These are phyloP conservation scores for Claviceps purpurea DNA, from an alignment of 2,329 filamentous ascomycete genomes.

Conservation along the genomic window DNA sequence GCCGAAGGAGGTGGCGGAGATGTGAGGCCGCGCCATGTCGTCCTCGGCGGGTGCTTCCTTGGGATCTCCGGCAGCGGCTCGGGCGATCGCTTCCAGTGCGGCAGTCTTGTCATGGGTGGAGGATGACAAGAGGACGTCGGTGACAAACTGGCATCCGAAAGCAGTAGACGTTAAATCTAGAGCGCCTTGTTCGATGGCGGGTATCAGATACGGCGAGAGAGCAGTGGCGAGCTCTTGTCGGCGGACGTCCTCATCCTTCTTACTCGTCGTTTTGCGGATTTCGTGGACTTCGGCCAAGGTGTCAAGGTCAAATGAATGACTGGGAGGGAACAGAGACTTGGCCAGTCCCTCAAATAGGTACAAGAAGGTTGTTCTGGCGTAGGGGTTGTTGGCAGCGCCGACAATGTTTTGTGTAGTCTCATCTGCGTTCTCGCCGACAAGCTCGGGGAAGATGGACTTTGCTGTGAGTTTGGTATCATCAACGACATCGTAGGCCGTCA, in stretches of 20 bases:
- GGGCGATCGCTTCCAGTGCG: constrained; percentile 58
- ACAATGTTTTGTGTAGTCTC: constrained; percentile 51
- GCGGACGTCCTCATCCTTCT: constrained; percentile 72
- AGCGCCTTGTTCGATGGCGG: constrained; percentile 56
- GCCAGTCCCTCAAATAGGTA: constrained; percentile 67
- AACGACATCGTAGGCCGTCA: constrained; percentile 79
- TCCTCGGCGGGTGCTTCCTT: constrained; percentile 27
- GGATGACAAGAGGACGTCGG: constrained; percentile 66
- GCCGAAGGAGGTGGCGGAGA: constrained; percentile 47
- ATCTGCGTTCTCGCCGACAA: constrained; percentile 59
- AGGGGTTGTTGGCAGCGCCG: constrained; percentile 49
- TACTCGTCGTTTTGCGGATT: constrained; percentile 73
- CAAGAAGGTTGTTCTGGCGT: constrained; percentile 54
- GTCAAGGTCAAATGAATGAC: constrained; percentile 52
- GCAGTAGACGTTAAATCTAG: constrained; percentile 56
- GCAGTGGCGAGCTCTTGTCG: constrained; percentile 63
- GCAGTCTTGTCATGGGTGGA: constrained; percentile 57
- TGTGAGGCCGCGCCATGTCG: constrained; percentile 33
- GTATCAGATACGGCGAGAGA: constrained; percentile 62
- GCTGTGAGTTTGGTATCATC: constrained; percentile 85
- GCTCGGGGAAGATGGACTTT: constrained; percentile 77
- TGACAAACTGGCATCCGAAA: constrained; percentile 78
- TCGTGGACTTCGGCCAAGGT: constrained; percentile 65
- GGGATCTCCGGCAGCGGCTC: constrained; percentile 45
- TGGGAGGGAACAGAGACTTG: constrained; percentile 45